Base-by-base conservation (phyloP, 208 protist genomes). In the Crithidia brevicula region DNA sequence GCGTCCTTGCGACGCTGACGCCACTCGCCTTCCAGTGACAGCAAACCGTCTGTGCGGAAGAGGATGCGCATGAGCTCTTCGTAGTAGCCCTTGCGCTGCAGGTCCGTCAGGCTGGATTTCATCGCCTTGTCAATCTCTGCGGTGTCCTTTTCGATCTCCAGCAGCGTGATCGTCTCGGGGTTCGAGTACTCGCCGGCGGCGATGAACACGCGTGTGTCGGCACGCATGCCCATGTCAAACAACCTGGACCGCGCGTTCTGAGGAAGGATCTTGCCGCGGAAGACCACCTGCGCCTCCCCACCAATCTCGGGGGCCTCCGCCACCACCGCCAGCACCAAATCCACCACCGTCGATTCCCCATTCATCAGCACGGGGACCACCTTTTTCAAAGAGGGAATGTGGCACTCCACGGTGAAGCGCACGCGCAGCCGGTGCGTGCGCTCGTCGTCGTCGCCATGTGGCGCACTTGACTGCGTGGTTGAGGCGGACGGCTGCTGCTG, bases 11-110 rank as follows among this genome's bases (percentile, higher is more conserved):
- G 64, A 9, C 62, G 77, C 40, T 67, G 45, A 22, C 79, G 72
- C 79, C 79, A 92, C 52, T 85, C 75, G 5, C 75, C 85, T 38
- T 93, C 85, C 6, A 95, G 72, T 16, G 81, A 74, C 33, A 85
- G 79, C 20, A 95, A 63, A 18, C 77, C 82, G 49, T 95, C 90
- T 0, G 80, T 85, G 47, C 81, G 77, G 52, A 95, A 89, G 1
- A 95, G 71, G 60, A 95, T 83, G 42, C 87, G 85, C 90, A 95
- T 95, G 2, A 95, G 75, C 59, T 86, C 77, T 56, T 95, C 90
- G 52, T 95, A 93, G 57, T 88, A 91, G 25, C 87, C 87, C 33
- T 86, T 86, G 16, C 79, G 69, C 60, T 88, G 65, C 38, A 80
- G 33, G 3, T 79, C 72, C 7, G 82, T 77, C 27, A 84, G 51